These are phyloP conservation scores for Micractinium conductrix DNA, from an alignment of 139 green algal species.

Conservation along the genomic window DNA sequence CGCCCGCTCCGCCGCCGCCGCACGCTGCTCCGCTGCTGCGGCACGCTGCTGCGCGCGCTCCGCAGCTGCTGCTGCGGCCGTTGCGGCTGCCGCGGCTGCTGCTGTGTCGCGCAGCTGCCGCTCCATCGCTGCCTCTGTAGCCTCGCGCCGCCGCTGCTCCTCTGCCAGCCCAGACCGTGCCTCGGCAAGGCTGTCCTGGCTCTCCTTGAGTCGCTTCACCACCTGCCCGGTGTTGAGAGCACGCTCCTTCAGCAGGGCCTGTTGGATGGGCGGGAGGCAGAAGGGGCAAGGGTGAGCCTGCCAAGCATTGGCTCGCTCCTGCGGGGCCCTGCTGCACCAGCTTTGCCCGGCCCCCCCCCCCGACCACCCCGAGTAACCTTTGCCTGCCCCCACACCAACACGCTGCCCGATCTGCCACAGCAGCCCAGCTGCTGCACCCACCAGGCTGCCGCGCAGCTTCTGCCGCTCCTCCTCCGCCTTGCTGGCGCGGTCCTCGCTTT, in stretches of 20 bases:
- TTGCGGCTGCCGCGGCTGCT: no score
- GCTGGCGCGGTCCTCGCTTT: no score
- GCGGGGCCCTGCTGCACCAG: no score
- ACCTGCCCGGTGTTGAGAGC: conserved; percentile 33
- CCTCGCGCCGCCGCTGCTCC: background rate
- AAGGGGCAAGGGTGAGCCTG: background rate
- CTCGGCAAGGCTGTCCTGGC: background rate
- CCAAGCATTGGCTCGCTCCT: no score
- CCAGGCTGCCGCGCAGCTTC: conserved; percentile 6
- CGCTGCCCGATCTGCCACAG: no score
- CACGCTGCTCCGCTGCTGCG: background rate
- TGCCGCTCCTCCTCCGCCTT: conserved; percentile 15
- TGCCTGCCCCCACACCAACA: no score
- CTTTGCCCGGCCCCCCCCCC: no score
- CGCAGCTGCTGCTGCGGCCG: background rate
- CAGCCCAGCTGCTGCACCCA: background rate
- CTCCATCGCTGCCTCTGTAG: conserved; percentile 2
- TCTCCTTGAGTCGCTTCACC: conserved; percentile 12
- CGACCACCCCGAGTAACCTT: no score
- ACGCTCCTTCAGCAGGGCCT: conserved; percentile 38
- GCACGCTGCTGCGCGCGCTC: background rate
- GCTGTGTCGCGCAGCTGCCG: background rate
- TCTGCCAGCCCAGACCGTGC: background rate
- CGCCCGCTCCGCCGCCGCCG: background rate
- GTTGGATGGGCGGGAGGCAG: background rate